Evolutionary conservation across 345 rosid genomes (phyloP).

Genomic region (Brassica carinata): DNA sequence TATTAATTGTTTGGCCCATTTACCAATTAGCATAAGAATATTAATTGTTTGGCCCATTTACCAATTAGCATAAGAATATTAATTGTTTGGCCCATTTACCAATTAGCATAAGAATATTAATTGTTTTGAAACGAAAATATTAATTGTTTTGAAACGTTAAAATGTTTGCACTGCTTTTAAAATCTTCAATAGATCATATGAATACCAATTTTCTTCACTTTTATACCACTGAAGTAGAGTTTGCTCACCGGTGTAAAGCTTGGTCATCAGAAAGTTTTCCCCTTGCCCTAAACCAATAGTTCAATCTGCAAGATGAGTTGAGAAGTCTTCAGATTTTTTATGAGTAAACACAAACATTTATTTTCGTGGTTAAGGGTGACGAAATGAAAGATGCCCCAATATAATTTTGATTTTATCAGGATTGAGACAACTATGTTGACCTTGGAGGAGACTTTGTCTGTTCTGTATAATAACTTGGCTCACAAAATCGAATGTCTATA

Average conservation of each 20-base stretch:
- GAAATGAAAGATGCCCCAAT: not conserved
- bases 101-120: no score
- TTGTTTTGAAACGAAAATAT: no score
- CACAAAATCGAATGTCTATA: slow-evolving; percentile 88
- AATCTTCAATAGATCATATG: not conserved
- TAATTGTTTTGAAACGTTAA: no score
- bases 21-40: no score
- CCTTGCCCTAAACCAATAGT: slow-evolving; percentile 86
- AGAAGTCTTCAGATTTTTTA: not conserved
- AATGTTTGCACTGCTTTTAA: not conserved
- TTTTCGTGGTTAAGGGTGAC: not conserved
- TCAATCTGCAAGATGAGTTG: slow-evolving; percentile 53
- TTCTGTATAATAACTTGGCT: slow-evolving; percentile 58
- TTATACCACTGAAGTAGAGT: slow-evolving; percentile 9
- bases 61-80: no score
- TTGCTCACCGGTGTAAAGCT: slow-evolving; percentile 81
- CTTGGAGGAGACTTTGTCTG: slow-evolving; percentile 82
- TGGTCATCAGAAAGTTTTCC: slow-evolving; percentile 89
- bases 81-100: no score
- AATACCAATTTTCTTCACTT: not conserved
- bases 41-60: no score
- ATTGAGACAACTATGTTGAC: slow-evolving; percentile 40
- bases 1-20: no score
- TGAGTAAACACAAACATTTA: not conserved
- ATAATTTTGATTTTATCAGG: not conserved